Conservation (phyloP, 345 rosid genomes). For the Citrus sinensis region DVS_A1.0 CM039168.1:29452001-29452500, state of each 20-base stretch:
- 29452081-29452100: constrained; percentile 64
- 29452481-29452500: neutral
- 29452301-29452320: constrained; percentile 26
- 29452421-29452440: constrained; percentile 6
- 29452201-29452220: neutral
- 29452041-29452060: constrained; percentile 17
- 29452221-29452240: neutral
- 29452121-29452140: constrained; percentile 31
- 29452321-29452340: constrained; percentile 53
- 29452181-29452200: constrained; percentile 45
- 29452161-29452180: constrained; percentile 58
- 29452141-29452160: constrained; percentile 57
- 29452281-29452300: constrained; percentile 40
- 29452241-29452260: neutral
- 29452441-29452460: constrained; percentile 21
- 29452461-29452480: constrained; percentile 24
- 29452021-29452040: constrained; percentile 18
- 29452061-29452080: constrained; percentile 24
- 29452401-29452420: constrained; percentile 38
- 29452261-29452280: constrained; percentile 5
- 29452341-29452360: constrained; percentile 44
- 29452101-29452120: constrained; percentile 51
- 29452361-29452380: constrained; percentile 38
- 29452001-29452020: constrained; percentile 39
- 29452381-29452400: constrained; percentile 21